Evolutionary conservation across 164 flowering plant genomes (phyloP).

Genomic region (Akebia trifoliata): DNA sequence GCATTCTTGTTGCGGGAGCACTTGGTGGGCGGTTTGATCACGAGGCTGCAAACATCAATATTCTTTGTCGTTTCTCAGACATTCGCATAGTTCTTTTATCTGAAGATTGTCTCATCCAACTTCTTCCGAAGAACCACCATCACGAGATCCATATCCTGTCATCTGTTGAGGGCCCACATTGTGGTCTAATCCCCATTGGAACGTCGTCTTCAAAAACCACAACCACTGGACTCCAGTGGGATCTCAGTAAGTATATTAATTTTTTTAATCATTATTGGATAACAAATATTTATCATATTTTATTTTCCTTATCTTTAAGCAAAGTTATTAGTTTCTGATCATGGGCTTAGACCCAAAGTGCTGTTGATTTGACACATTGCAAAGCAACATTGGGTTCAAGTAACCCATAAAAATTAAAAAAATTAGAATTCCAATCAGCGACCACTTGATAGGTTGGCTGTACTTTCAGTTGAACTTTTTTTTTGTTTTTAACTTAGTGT

Average conservation of each 20-base stretch:
- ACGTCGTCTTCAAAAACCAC: conserved; percentile 58
- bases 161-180: conserved; percentile 85
- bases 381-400: too few species aligned
- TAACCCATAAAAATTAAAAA: too few species aligned
- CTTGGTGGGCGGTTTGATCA: conserved; percentile 99
- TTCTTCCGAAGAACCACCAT: conserved; percentile 66
- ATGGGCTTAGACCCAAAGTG: neutral
- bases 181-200: conserved; percentile 88
- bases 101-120: conserved; percentile 80
- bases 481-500: too few species aligned
- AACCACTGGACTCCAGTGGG: conserved; percentile 91
- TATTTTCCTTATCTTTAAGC: neutral
- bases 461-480: too few species aligned
- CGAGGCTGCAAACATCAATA: conserved; percentile 83
- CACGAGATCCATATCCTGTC: conserved; percentile 71
- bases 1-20: conserved; percentile 90
- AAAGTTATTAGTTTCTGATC: neutral
- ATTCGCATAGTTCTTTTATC: conserved; percentile 68
- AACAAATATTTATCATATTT: neutral
- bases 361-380: too few species aligned
- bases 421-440: too few species aligned
- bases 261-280: neutral
- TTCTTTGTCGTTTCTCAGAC: conserved; percentile 55
- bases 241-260: conserved; percentile 62
- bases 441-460: too few species aligned